These are phyloP conservation scores for Morella rubra DNA, from an alignment of 306 rosid genomes.

Conservation along the genomic window DNA sequence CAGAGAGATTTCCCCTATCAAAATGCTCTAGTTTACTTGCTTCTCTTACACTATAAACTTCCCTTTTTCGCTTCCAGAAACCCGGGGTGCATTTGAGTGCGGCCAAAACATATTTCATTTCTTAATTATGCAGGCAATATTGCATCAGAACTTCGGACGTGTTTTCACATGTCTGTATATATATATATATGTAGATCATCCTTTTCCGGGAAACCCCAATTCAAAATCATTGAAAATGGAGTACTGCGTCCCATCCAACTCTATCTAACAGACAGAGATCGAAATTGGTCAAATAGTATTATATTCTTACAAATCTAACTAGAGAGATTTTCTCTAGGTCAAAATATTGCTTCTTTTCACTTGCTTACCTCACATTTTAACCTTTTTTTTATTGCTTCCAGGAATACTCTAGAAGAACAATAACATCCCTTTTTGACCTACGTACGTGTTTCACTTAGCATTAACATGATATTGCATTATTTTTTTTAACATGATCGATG, in stretches of 20 bases:
- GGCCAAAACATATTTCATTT: too few species aligned
- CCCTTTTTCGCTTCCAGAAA: too few species aligned
- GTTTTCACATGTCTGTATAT: too few species aligned
- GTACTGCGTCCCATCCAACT: slow-evolving; percentile 57
- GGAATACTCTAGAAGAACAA: slow-evolving; percentile 28
- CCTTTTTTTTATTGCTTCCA: slow-evolving; percentile 17
- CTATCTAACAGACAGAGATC: slow-evolving; percentile 58
- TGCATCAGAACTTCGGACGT: too few species aligned
- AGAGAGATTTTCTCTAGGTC: slow-evolving; percentile 10
- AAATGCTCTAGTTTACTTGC: too few species aligned
- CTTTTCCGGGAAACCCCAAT: slow-evolving; percentile 22
- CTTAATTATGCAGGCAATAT: too few species aligned
- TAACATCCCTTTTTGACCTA: neutral
- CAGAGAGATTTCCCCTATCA: too few species aligned
- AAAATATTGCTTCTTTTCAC: neutral
- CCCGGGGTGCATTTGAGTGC: too few species aligned
- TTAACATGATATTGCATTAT: too few species aligned
- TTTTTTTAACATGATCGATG: too few species aligned
- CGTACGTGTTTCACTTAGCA: too few species aligned
- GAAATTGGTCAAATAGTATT: slow-evolving; percentile 42
- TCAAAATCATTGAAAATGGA: slow-evolving; percentile 58
- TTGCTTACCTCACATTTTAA: slow-evolving; percentile 21
- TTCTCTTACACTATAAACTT: too few species aligned
- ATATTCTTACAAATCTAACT: neutral
- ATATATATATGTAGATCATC: neutral